Evolutionary conservation across 495 filamentous ascomycete genomes (phyloP), one percentile per base, ranked within the genome.

Genomic region (Amniculicola lignicola): DNA sequence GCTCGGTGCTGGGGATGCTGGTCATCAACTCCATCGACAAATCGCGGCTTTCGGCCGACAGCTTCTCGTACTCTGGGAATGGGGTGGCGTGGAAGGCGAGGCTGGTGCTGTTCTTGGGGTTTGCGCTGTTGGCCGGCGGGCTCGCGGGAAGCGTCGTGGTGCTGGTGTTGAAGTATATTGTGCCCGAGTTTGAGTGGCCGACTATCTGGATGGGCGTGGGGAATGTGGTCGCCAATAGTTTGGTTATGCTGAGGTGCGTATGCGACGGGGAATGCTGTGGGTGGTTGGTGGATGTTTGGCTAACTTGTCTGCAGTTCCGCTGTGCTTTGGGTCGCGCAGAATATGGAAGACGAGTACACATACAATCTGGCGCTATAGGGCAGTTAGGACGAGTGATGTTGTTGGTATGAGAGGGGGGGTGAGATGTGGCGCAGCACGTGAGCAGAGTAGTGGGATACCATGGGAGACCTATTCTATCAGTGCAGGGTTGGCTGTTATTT

Each of bases 11-110:
- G 18, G 94, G 94, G 40, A 97, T 97, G 94, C 85, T 97, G 6
- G 90, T 97, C 55, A 97, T 99, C 81, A 99, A 97, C 77, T 88
- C 83, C 51, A 95, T 99, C 62, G 94, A 99, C 70, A 97, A 97
- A 77, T 80, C 84, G 11, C 78, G 90, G 16, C 75, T 99, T 63
- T 85, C 83, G 53, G 86, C 86, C 37, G 93, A 97, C 70, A 86
- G 77, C 62, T 97, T 88, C 72, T 85, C 80, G 62, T 96, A 98
- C 69, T 84, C 79, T 25, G 91, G 94, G 0, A 81, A 75, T 28
- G 88, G 89, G 1, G 91, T 96, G 31, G 89, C 92, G 11, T 96
- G 93, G 93, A 96, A 96, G 75, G 94, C 94, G 37, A 79, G 88
- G 53, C 83, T 97, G 66, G 90, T 99, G 61, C 77, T 99, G 48